A percentile compares a stretch with the other conserved stretches of the same genome.
Conservation (phyloP, 2,329 filamentous ascomycete genomes). For the Paraphaeosphaeria sporulosa region DNA sequence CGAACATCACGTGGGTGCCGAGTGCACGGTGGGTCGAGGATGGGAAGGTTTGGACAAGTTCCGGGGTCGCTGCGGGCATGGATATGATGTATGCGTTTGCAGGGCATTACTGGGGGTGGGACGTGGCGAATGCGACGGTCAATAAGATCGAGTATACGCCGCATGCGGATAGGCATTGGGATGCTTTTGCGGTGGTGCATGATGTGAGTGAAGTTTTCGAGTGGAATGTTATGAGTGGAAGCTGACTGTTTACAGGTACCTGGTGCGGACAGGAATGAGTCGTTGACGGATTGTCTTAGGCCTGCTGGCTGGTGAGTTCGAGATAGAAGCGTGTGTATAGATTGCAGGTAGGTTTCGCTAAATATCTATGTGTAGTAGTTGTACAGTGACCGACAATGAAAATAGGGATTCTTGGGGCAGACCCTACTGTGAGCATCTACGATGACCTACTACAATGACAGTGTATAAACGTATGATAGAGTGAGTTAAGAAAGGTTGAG, state of each 20-base stretch:
- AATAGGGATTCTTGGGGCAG: too few species aligned
- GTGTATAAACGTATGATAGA: too few species aligned
- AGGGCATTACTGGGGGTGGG: conserved; percentile 58
- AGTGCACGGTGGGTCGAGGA: conserved; percentile 71
- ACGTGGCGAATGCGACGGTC: conserved; percentile 55
- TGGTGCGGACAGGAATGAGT: conserved; percentile 12
- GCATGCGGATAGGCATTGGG: conserved; percentile 56
- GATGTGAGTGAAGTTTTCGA: conserved; percentile 23
- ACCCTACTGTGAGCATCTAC: too few species aligned
- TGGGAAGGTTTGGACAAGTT: conserved; percentile 72
- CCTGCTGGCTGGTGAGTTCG: not conserved
- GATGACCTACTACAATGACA: too few species aligned
- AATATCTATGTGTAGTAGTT: not conserved
- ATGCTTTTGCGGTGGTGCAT: conserved; percentile 57
- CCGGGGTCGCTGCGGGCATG: conserved; percentile 69
- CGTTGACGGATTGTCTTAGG: conserved; percentile 14
- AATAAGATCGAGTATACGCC: conserved; percentile 64
- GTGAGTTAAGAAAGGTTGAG: too few species aligned
- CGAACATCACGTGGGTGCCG: conserved; percentile 63
- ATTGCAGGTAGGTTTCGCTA: not conserved
- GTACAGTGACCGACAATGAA: not conserved
- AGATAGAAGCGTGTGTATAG: not conserved
- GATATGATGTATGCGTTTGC: conserved; percentile 67
- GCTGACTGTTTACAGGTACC: conserved; percentile 6
- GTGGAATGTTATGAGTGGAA: not conserved